Evolutionary conservation across 108 stramenopile genomes (phyloP), one percentile per base, ranked within the genome.

Genomic region (Stephanodiscus minutulus): DNA sequence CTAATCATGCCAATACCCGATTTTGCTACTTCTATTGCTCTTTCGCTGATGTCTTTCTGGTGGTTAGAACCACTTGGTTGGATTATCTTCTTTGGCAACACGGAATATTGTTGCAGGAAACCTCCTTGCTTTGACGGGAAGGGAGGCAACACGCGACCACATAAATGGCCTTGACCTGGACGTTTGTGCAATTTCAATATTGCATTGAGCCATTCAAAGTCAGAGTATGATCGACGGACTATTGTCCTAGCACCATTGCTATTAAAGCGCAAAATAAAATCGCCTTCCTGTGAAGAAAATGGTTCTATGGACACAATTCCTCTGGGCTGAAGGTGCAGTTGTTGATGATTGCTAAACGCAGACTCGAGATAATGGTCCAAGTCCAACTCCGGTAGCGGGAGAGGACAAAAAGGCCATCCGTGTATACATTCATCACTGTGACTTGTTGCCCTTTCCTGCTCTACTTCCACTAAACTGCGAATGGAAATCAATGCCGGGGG

Each of bases 121-220:
- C 44, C 49, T 56, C 52, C 61, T 68, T 70, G 21, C 28, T 39
- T 64, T 73, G 88, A 70, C n/a, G 78, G 82, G 75, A 94, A 91
- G 1, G 89, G 90, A 50, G 93, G 93, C 7, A 94, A 52, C 54
- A 94, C 91, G 61, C 93, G 67, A 22, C 93, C 93, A 72, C 93
- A 94, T 15, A 94, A 70, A 43, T 89, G 88, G 9, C 93, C 93
- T 22, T 66, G 70, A 5, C 93, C 93, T 2, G 90, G 83, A 18
- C 73, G 75, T 64, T 87, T 88, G 60, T 94, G 93, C 25, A 82
- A 83, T 31, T 48, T 75, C 27, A 94, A 82, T 18, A 89, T 90
- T 36, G 87, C 86, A 68, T 94, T 74, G 21, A 94, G 86, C 93
- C 93, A 94, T 64, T 84, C 76, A 69, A 94, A 77, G 76, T 94